Conservation (phyloP, 768 basidiomycete genomes). For the Wakefieldia striispora region DNA sequence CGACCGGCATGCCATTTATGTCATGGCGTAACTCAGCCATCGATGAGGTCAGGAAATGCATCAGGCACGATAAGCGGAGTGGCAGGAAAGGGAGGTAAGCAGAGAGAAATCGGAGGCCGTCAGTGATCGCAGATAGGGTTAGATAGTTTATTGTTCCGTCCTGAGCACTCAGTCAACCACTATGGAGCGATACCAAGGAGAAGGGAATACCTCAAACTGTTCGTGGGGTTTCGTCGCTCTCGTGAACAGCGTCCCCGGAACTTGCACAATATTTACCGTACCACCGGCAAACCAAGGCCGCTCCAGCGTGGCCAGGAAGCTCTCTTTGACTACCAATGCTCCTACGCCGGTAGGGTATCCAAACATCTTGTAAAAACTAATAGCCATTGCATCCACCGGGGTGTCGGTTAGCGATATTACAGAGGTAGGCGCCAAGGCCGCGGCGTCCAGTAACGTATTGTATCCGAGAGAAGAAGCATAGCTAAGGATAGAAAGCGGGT, state of each 20-base stretch:
- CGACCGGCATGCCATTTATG: slow-evolving; percentile 54
- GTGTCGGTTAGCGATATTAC: slow-evolving; percentile 60
- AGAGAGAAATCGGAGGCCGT: slow-evolving; percentile 73
- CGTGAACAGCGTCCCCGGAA: slow-evolving; percentile 70
- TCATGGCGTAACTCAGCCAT: slow-evolving; percentile 61
- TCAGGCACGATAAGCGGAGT: slow-evolving; percentile 66
- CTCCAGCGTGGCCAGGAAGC: slow-evolving; percentile 56
- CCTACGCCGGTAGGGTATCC: slow-evolving; percentile 86
- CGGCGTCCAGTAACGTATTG: slow-evolving; percentile 75
- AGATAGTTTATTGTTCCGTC: slow-evolving; percentile 87
- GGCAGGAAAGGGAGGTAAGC: slow-evolving; percentile 80
- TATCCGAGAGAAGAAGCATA: slow-evolving; percentile 71
- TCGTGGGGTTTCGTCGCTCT: slow-evolving; percentile 58
- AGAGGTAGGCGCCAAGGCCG: slow-evolving; percentile 75
- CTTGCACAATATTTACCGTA: slow-evolving; percentile 79
- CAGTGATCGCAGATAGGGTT: slow-evolving; percentile 71
- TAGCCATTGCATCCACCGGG: slow-evolving; percentile 76
- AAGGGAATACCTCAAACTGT: slow-evolving; percentile 68
- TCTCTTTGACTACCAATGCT: slow-evolving; percentile 70
- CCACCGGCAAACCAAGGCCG: slow-evolving; percentile 88
- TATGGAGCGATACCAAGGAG: not conserved
- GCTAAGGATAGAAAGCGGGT: slow-evolving; percentile 58
- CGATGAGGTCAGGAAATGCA: slow-evolving; percentile 56
- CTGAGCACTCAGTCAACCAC: slow-evolving; percentile 45
- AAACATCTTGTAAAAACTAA: slow-evolving; percentile 91